These are phyloP conservation scores for Amanita phalloides DNA, from an alignment of 768 basidiomycete genomes.

Conservation along the genomic window DNA sequence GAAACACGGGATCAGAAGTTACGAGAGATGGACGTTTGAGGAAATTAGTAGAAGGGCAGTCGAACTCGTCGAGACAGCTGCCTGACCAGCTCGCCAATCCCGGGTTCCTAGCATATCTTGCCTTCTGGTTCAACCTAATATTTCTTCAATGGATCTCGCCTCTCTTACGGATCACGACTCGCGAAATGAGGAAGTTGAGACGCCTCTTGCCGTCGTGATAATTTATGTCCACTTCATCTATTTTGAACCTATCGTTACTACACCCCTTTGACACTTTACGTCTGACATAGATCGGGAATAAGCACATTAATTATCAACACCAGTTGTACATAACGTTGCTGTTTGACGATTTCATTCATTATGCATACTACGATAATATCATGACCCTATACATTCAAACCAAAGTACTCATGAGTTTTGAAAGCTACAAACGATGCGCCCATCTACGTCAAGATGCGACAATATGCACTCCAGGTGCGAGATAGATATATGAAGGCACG, in stretches of 20 bases:
- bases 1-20: constrained; percentile 53
- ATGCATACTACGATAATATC: neutral
- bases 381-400: neutral
- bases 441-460: no score
- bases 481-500: no score
- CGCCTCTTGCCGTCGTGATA: neutral
- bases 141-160: neutral
- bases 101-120: no score
- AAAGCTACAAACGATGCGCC: neutral
- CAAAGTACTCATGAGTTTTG: neutral
- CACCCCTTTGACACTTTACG: neutral
- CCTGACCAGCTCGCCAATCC: neutral
- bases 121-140: neutral
- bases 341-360: neutral
- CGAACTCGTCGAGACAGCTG: constrained; percentile 34
- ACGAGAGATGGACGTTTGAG: constrained; percentile 72
- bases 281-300: neutral
- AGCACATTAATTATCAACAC: neutral
- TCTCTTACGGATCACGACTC: neutral
- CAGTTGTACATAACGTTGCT: neutral
- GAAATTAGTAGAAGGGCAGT: constrained; percentile 60
- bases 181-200: neutral
- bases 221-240: neutral
- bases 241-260: neutral
- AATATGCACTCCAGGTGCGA: no score